Base-by-base conservation (phyloP, 148 eudicot genomes). In the Dysphania ambrosioides region DNA sequence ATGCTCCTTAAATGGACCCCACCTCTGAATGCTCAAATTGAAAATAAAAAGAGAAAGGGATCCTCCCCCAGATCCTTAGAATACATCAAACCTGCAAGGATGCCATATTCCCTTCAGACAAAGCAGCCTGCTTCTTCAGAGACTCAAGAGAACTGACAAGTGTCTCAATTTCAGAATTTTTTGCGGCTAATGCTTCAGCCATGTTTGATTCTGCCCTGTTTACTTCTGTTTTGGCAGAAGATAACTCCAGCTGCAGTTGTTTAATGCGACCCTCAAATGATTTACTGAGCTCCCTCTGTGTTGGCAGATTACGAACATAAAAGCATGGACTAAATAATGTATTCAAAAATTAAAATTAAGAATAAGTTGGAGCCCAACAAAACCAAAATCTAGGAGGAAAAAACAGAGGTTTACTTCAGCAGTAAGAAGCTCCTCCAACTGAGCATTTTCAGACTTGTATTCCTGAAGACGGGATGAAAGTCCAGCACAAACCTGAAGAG, bases 401-500 rank as follows among this genome's bases (percentile, higher is more conserved):
- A 30, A 35, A 36, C 31, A 63, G 38, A 70, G 35, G 24, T 56
- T 83, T 82, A 96, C 99, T 95, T 96, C 99, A 70, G 97, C 90
- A 32, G 79, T 53, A 15, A 96, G 94, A 83, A 96, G 97, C 85
- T 96, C 99, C 80, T 96, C 99, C 72, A 96, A 83, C 84, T 96
- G 99, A 75, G 99, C 97, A 88, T 88, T 92, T 83, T 96, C 99
- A 74, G 87, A 87, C 80, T 96, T 92, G 85, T 89, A 92, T 81
- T 96, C 99, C 79, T 96, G 99, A 72, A 96, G 93, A 75, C 99
- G 99, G 36, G 97, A 86, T 79, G 97, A 90, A 84, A 96, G 97
- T 73, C 99, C 99, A 82, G 97, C 99, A 88, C 99, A 96, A 69
- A 96, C 97, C 99, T 96, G 83, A 82, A 77, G 53, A 87, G 51